Evolutionary conservation across 225 moss, liverwort and hornwort species (phyloP), one percentile per base, ranked within the genome.

Genomic region (Bryoerythrophyllum caledonicum): DNA sequence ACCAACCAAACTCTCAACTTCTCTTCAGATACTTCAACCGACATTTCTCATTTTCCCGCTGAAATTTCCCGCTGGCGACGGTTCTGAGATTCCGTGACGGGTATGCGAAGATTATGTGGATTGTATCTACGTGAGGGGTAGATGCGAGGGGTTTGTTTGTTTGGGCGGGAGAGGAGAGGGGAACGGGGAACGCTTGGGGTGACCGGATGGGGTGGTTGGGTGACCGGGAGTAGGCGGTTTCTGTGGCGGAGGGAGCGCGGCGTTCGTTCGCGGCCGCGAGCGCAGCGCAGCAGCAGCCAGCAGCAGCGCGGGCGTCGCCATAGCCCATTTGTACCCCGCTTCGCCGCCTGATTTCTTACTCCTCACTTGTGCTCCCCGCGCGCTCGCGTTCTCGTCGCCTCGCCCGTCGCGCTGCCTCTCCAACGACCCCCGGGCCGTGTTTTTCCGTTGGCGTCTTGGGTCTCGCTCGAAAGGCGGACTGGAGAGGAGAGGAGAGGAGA

Each of bases 271-370:
- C n/a, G n/a, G n/a, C n/a, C 48, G 72, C 76, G 72, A 65, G 60
- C 63, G 65, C n/a, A n/a, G n/a, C n/a, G n/a, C n/a, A n/a, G n/a
- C n/a, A n/a, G n/a, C n/a, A n/a, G n/a, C n/a, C n/a, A n/a, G n/a
- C n/a, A n/a, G n/a, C n/a, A n/a, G n/a, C n/a, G n/a, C n/a, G 69
- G 51, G 58, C 65, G 43, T 67, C 83, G 76, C 81, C 79, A 81
- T 81, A 74, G 76, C 79, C 80, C 83, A 79, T 84, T 79, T 81
- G 20, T 79, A 74, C 70, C 57, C 78, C 37, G 5, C 73, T 77
- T 82, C 75, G 72, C 3, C 30, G 10, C 27, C 56, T 13, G 14
- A 43, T 73, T 20, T 4, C 20, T 75, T 78, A 80, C 72, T 78
- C 72, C 65, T 65, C 4, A 8, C 70, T 27, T 38, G 19, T 0